Conservation (phyloP, 1,284 basidiomycete species). For the Ustilago xerochloae region DNA sequence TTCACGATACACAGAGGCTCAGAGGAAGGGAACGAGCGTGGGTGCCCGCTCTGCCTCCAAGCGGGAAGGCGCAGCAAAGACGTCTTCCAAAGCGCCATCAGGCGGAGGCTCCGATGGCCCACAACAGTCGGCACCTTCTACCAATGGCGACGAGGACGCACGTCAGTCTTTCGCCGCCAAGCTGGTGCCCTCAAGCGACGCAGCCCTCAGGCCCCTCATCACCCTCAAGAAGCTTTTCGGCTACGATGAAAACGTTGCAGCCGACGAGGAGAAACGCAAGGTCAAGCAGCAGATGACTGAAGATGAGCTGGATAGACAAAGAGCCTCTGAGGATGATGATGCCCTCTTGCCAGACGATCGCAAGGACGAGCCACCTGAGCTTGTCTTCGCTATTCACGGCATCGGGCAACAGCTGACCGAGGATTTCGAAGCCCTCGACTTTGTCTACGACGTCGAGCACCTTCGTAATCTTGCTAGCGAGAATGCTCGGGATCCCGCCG, state of each 20-base stretch:
- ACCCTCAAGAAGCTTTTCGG: constrained; percentile 45
- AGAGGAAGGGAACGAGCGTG: constrained; percentile 28
- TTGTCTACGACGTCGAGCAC: constrained; percentile 62
- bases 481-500: constrained; percentile 40
- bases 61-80: constrained; percentile 46
- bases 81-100: constrained; percentile 27
- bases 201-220: constrained; percentile 37
- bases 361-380: constrained; percentile 56
- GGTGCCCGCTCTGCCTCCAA: constrained; percentile 37
- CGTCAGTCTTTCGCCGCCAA: constrained; percentile 34
- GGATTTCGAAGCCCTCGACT: constrained; percentile 58
- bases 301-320: constrained; percentile 39
- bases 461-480: constrained; percentile 48
- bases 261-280: constrained; percentile 50
- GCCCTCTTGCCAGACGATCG: constrained; percentile 40
- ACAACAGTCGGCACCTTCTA: constrained; percentile 3
- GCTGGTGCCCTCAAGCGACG: constrained; percentile 51
- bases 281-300: constrained; percentile 56
- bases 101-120: constrained; percentile 45
- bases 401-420: constrained; percentile 63
- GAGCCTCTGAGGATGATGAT: constrained; percentile 16
- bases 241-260: constrained; percentile 46
- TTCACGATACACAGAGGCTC: constrained; percentile 12
- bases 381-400: constrained; percentile 61
- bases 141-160: constrained; percentile 33